Evolutionary conservation across 1,139 yeast genomes (phyloP).

Genomic region (Hyphopichia fennica): DNA sequence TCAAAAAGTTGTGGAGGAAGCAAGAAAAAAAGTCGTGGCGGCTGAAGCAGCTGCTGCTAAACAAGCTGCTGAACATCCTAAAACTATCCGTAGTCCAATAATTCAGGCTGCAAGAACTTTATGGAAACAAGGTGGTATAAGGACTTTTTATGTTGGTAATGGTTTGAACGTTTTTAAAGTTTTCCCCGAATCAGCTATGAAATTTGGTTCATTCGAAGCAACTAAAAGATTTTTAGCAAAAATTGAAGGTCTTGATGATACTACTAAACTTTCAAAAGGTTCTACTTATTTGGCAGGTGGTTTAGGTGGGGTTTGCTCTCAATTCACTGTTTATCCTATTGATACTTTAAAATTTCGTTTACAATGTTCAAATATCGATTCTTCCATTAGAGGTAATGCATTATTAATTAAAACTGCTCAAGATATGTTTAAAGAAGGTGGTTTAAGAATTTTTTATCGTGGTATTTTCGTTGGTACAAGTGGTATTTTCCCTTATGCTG

Average conservation of each 20-base stretch:
- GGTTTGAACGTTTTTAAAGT: constrained; percentile 92
- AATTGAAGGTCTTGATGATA: constrained; percentile 75
- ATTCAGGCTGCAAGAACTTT: constrained; percentile 78
- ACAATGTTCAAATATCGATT: constrained; percentile 73
- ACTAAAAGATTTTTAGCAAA: constrained; percentile 75
- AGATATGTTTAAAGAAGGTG: constrained; percentile 79
- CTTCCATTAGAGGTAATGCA: constrained; percentile 57
- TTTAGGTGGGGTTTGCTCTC: constrained; percentile 91
- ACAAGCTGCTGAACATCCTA: constrained; percentile 24
- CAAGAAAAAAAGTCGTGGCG: constrained; percentile 29
- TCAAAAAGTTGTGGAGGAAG: constrained; percentile 36
- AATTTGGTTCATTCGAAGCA: constrained; percentile 92
- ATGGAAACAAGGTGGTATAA: constrained; percentile 86
- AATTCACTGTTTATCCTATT: constrained; percentile 91
- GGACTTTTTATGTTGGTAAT: constrained; percentile 90
- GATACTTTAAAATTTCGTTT: constrained; percentile 88
- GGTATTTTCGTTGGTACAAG: constrained; percentile 86
- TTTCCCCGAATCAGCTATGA: constrained; percentile 96
- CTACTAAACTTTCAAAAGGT: constrained; percentile 66
- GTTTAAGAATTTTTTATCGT: constrained; percentile 74
- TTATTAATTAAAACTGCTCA: constrained; percentile 67
- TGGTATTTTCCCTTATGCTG: constrained; percentile 97
- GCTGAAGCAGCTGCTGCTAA: constrained; percentile 22
- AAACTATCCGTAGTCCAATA: constrained; percentile 62
- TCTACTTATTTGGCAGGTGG: constrained; percentile 95